Percentiles rank a stretch among this genome's conserved stretches.
Conservation (phyloP, 768 basidiomycete genomes). For the Naganishia vaughanmartiniae region DNA sequence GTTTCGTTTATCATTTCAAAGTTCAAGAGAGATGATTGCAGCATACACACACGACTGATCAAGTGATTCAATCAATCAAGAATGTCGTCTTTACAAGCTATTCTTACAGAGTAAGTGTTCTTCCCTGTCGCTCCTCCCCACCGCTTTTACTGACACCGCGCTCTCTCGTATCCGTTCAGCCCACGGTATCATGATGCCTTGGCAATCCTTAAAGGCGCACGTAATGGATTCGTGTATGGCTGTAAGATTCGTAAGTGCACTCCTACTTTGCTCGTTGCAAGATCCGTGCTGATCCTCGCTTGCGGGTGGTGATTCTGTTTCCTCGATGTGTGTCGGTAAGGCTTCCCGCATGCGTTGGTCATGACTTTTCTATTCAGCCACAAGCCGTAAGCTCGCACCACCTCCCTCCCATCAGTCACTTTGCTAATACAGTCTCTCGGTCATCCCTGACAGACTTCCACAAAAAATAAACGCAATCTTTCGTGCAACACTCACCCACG, state of each 20-base stretch:
- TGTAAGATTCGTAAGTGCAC: constrained; percentile 46
- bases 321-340: constrained; percentile 28
- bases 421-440: background rate
- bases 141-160: background rate
- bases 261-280: background rate
- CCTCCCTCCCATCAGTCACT: constrained; percentile 22
- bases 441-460: constrained; percentile 34
- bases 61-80: background rate
- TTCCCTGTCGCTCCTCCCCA: background rate
- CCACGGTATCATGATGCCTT: constrained; percentile 86
- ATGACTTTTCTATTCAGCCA: constrained; percentile 93
- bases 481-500: constrained; percentile 83
- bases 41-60: too few relatives aligned
- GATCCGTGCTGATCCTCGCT: background rate
- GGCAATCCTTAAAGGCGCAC: constrained; percentile 86
- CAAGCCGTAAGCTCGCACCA: constrained; percentile 67
- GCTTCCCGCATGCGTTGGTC: constrained; percentile 92
- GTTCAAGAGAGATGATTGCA: background rate
- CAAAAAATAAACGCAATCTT: constrained; percentile 60
- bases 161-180: constrained; percentile 40
- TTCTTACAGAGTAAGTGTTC: constrained; percentile 38
- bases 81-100: constrained; percentile 37
- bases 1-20: background rate
- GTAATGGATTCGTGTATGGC: constrained; percentile 52
- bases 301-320: background rate